Evolutionary conservation across 495 filamentous ascomycete species (phyloP).

Genomic region (Cercophora newfieldiana): DNA sequence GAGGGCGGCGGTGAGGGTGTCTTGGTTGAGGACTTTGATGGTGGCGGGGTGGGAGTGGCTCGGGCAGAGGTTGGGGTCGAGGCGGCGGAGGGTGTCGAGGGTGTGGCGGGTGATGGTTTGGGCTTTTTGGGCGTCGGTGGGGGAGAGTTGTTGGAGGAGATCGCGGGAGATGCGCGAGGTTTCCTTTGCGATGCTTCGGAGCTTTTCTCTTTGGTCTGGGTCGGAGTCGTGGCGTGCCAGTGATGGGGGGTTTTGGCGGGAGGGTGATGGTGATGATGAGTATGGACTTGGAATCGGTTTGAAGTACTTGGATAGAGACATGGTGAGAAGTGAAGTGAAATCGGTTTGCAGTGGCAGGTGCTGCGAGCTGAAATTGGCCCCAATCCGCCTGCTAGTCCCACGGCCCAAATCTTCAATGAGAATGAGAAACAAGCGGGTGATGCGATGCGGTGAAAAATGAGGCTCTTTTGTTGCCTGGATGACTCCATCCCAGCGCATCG

Average conservation of each 20-base stretch:
- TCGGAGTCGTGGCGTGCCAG: background rate
- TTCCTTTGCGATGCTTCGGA: background rate
- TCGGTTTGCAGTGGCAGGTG: too few relatives aligned
- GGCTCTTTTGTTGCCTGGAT: too few relatives aligned
- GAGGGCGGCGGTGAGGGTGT: constrained; percentile 7
- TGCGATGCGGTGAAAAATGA: too few relatives aligned
- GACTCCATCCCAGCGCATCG: too few relatives aligned
- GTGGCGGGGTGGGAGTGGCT: background rate
- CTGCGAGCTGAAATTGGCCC: too few relatives aligned
- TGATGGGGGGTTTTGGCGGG: background rate
- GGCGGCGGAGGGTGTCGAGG: constrained; percentile 6
- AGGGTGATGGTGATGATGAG: too few relatives aligned
- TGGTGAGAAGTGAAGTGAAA: background rate
- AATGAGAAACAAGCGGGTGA: too few relatives aligned
- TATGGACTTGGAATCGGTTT: background rate
- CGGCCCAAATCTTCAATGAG: too few relatives aligned
- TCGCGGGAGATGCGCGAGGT: background rate
- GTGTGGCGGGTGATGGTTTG: background rate
- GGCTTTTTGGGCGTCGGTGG: background rate
- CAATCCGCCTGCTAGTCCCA: too few relatives aligned
- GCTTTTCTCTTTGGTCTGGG: background rate
- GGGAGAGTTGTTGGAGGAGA: background rate
- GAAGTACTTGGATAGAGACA: background rate
- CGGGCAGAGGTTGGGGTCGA: constrained; percentile 1
- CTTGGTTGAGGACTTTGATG: constrained; percentile 5